These are phyloP conservation scores for Xylaria venustula DNA, from an alignment of 495 filamentous ascomycete species.

Conservation along the genomic window DNA sequence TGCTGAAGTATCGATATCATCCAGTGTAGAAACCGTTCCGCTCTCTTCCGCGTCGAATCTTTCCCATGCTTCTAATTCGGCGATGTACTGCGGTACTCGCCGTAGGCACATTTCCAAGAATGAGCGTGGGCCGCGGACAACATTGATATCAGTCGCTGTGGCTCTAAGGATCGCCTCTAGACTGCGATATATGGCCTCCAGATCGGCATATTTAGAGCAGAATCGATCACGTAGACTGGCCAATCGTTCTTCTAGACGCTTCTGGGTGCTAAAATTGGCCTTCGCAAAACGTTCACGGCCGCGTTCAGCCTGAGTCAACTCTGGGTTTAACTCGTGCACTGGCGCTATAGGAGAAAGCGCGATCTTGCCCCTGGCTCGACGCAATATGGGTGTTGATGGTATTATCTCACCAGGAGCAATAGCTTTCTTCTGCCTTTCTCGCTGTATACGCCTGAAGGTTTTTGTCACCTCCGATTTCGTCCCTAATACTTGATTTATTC, in stretches of 20 bases:
- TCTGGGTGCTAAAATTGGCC: conserved; percentile 9
- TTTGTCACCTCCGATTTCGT: conserved; percentile 6
- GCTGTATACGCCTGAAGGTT: conserved; percentile 6
- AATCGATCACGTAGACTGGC: conserved; percentile 13
- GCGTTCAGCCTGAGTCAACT: background rate
- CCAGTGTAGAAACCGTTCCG: conserved; percentile 38
- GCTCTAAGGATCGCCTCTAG: conserved; percentile 48
- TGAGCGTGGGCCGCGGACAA: conserved; percentile 43
- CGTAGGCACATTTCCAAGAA: conserved; percentile 65
- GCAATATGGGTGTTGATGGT: conserved; percentile 24
- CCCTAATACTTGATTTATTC: background rate
- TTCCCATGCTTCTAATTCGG: conserved; percentile 55
- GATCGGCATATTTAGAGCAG: conserved; percentile 17
- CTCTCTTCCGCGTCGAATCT: conserved; percentile 50
- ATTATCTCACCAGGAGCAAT: conserved; percentile 22
- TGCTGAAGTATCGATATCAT: conserved; percentile 37
- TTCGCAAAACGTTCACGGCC: conserved; percentile 13
- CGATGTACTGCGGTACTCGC: conserved; percentile 63
- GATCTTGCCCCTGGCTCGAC: conserved; percentile 23
- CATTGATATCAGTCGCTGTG: conserved; percentile 30
- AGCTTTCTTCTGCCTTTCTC: background rate
- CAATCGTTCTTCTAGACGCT: conserved; percentile 22
- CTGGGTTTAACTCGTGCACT: background rate
- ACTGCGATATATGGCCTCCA: conserved; percentile 46
- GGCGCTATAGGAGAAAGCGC: conserved; percentile 14